Percentiles rank a stretch among this genome's conserved stretches.
Conservation (phyloP, 1,139 yeast genomes). For the Lodderomyces parapsilosis region DNA sequence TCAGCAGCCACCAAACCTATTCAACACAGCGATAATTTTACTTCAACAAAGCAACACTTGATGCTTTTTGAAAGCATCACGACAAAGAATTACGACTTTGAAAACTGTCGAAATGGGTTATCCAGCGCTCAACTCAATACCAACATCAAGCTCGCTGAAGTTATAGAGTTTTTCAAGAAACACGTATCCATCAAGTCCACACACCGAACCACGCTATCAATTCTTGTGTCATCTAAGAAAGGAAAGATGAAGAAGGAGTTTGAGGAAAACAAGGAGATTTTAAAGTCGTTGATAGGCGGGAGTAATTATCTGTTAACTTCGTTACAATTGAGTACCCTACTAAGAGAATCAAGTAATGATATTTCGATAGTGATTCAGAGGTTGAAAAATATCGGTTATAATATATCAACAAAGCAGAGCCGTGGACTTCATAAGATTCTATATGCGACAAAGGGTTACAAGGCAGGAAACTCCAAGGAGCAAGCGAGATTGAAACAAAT, state of each 20-base stretch:
- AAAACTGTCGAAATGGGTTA: no score
- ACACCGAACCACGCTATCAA: conserved; percentile 25
- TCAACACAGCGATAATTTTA: conserved; percentile 2
- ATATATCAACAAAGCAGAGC: conserved; percentile 3
- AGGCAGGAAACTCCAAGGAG: not conserved
- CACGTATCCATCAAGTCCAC: conserved; percentile 37
- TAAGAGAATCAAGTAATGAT: conserved; percentile 7
- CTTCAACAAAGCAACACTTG: not conserved
- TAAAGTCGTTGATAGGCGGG: conserved; percentile 4
- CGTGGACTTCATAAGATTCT: not conserved
- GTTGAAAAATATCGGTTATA: conserved; percentile 7
- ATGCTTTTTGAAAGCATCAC: conserved; percentile 1
- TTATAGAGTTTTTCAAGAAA: conserved; percentile 29
- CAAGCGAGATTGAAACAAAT: not conserved
- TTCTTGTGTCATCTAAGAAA: conserved; percentile 12
- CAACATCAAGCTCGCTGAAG: conserved; percentile 16
- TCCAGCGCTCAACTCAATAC: no score
- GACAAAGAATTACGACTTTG: conserved; percentile 14
- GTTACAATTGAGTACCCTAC: conserved; percentile 8
- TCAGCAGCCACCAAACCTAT: conserved; percentile 2
- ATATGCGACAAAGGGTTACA: not conserved
- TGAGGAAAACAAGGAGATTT: conserved; percentile 5
- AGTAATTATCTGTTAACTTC: conserved; percentile 8
- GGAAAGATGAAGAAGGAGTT: conserved; percentile 7
- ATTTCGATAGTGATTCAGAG: conserved; percentile 3